These are phyloP conservation scores for Catunica adiposa DNA, from an alignment of 2,329 filamentous ascomycete genomes.

Conservation along the genomic window DNA sequence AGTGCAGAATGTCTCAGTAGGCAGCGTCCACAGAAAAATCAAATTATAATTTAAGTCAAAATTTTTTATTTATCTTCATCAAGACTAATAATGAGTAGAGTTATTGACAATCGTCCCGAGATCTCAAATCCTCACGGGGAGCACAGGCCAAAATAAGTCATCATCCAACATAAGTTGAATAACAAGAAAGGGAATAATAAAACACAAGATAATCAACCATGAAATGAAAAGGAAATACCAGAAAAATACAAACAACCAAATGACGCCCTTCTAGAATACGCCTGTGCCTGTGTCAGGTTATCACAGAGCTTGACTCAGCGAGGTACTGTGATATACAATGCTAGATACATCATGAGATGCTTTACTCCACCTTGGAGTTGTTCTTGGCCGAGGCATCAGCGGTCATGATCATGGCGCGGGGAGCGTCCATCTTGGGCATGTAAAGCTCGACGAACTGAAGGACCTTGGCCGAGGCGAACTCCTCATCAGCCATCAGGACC, in stretches of 20 bases:
- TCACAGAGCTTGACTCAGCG: neutral
- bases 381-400: conserved; percentile 53
- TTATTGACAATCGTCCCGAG: neutral
- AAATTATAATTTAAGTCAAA: neutral
- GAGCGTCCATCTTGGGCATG: conserved; percentile 66
- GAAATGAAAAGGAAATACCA: neutral
- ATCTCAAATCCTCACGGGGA: neutral
- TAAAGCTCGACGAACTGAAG: conserved; percentile 66
- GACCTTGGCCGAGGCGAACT: conserved; percentile 40
- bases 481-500: conserved; percentile 43
- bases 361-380: conserved; percentile 35
- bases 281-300: neutral
- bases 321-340: neutral
- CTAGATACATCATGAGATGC: neutral
- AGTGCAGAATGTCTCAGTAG: too few species aligned
- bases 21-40: neutral
- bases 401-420: conserved; percentile 49
- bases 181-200: neutral
- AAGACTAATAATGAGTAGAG: conserved; percentile 1
- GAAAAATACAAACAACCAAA: conserved; percentile 1
- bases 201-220: neutral
- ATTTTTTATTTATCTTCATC: neutral
- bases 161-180: conserved; percentile 1
- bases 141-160: neutral
- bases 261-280: neutral